Evolutionary conservation across 768 basidiomycete species (phyloP).

Genomic region (Leccinum uliginosum): DNA sequence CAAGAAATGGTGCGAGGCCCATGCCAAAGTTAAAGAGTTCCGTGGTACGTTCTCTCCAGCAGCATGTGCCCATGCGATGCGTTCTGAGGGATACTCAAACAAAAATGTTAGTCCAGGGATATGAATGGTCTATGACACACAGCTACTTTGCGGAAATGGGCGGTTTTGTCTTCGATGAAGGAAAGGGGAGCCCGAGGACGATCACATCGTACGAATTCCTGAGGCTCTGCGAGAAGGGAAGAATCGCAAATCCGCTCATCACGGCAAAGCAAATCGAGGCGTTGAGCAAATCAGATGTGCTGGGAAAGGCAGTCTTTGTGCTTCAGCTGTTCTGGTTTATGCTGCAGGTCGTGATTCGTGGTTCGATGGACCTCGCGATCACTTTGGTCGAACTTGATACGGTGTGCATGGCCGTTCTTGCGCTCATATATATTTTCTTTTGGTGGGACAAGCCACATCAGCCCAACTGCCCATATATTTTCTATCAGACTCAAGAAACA

Average conservation of each 20-base stretch:
- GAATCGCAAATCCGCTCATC: not conserved
- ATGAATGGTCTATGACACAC: constrained; percentile 1
- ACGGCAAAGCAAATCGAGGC: not conserved
- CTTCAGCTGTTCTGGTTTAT: not conserved
- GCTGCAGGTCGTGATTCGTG: not conserved
- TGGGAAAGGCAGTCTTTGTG: not conserved
- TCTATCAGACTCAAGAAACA: not conserved
- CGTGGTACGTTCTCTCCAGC: not conserved
- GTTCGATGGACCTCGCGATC: not conserved
- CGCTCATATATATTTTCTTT: not conserved
- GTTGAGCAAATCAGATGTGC: not conserved
- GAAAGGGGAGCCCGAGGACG: not conserved
- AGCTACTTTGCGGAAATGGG: constrained; percentile 3
- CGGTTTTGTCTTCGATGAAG: not conserved
- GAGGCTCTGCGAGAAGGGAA: not conserved
- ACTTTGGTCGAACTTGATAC: constrained; percentile 4
- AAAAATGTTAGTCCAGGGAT: not conserved
- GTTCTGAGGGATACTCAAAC: not conserved
- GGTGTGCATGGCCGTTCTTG: not conserved
- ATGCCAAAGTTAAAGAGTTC: not conserved
- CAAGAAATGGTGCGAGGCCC: not conserved
- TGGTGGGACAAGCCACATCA: constrained; percentile 1
- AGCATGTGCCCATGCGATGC: not conserved
- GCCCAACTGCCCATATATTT: not conserved
- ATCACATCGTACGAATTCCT: not conserved